Evolutionary conservation across 106 monocot species (phyloP).

Genomic region (Dioscorea dumetorum): DNA sequence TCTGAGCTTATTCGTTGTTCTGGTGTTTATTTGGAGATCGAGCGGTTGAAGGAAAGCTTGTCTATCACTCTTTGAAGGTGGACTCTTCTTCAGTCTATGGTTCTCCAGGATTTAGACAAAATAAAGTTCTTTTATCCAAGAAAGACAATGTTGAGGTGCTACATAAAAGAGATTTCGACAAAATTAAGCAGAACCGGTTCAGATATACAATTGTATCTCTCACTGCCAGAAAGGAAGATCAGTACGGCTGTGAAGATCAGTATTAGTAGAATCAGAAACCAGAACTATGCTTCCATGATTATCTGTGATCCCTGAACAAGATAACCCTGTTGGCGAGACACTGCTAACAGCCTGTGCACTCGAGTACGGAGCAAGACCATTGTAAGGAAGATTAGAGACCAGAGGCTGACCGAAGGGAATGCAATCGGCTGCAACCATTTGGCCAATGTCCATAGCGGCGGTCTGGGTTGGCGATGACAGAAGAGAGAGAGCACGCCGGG

Average conservation of each 20-base stretch:
- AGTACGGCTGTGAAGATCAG: slow-evolving; percentile 26
- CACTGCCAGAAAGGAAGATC: slow-evolving; percentile 60
- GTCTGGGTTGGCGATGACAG: slow-evolving; percentile 76
- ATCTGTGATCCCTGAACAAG: slow-evolving; percentile 38
- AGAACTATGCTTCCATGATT: slow-evolving; percentile 22
- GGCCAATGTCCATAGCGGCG: slow-evolving; percentile 33
- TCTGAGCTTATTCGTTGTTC: slow-evolving; percentile 90
- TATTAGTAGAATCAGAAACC: slow-evolving; percentile 23
- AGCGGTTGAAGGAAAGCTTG: slow-evolving; percentile 71
- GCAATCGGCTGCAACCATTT: slow-evolving; percentile 33
- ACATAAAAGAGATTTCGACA: too few relatives aligned
- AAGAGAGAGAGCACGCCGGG: slow-evolving; percentile 96
- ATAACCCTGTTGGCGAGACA: slow-evolving; percentile 37
- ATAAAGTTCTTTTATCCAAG: too few relatives aligned
- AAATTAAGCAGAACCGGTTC: too few relatives aligned
- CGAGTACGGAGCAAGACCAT: slow-evolving; percentile 17
- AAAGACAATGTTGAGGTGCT: too few relatives aligned
- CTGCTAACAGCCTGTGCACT: slow-evolving; percentile 15
- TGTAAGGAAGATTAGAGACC: slow-evolving; percentile 18
- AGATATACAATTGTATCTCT: not conserved
- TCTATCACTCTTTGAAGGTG: slow-evolving; percentile 41
- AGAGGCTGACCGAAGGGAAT: slow-evolving; percentile 48
- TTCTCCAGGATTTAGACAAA: not conserved
- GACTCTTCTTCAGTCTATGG: not conserved
- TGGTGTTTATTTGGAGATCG: slow-evolving; percentile 77